Base-by-base conservation (phyloP, 129 eudicot genomes). In the Flaveria robusta region DNA sequence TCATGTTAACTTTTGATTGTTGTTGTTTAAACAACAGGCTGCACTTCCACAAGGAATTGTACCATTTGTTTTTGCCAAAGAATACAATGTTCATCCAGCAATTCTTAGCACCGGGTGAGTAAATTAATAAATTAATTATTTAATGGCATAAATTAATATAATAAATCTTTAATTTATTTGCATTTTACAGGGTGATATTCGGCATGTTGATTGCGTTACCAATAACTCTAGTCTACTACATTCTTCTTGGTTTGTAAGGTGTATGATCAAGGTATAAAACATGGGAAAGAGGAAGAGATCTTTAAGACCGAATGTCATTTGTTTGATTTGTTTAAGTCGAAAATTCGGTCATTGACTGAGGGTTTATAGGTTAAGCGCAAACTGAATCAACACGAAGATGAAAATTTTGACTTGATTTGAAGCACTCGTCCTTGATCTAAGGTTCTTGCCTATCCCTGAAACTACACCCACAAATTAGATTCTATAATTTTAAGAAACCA, bases 41-140 rank as follows among this genome's bases (percentile, higher is more conserved):
- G 97, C 98, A 14, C 96, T 93, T 64, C 98, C 98, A 31, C 98
- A 93, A 88, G 98, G 98, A 76, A 93, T 93, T 70, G 98, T 93
- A 4, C 98, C 98, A 2, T 94, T 94, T 68, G 97, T 94, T 49
- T 94, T 91, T 62, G 98, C 98, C 4, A 94, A 94, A 75, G 98
- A 94, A 68, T 94, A 94, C 85, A 91, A 94, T 24, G 97, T 91
- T 70, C 98, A 94, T 83, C 98, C 98, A n/a, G 82, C 87, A 74
- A 89, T 94, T 22, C 93, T 94, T 1, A 94, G 97, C 78, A 94
- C 98, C 47, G 98, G 74, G 98, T 94, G 84, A 86, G 98, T 75
- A 27, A 1, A 63, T 27, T 29, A 12, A 62, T 31, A 14, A 37
- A 37, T 43, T 37, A 56, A 3, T 20, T 15, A 23, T 24, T 20